Evolutionary conservation across 177 flowering plant genomes (phyloP).

Genomic region (Vitis hybrid): DNA sequence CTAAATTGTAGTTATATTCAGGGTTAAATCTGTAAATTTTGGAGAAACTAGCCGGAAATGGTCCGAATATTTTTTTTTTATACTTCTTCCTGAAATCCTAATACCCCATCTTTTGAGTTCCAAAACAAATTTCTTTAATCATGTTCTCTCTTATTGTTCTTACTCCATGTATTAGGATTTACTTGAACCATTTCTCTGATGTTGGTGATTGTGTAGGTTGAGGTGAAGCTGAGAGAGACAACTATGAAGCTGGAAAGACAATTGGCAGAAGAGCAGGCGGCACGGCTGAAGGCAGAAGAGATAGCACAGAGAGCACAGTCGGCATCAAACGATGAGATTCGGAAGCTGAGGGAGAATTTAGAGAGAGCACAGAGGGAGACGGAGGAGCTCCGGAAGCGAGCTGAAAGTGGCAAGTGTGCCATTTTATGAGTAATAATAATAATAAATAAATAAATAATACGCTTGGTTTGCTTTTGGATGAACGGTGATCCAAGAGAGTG

Average conservation of each 20-base stretch:
- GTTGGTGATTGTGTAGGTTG: slow-evolving; percentile 45
- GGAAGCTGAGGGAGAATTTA: slow-evolving; percentile 58
- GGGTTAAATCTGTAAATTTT: no score
- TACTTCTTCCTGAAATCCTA: no score
- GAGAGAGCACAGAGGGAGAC: slow-evolving; percentile 68
- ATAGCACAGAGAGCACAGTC: slow-evolving; percentile 51
- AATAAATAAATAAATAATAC: not conserved
- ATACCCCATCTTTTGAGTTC: no score
- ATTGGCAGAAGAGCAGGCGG: slow-evolving; percentile 77
- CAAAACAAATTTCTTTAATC: no score
- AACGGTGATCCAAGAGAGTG: no score
- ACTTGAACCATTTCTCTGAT: not conserved
- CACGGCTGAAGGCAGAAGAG: slow-evolving; percentile 67
- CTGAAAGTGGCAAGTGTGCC: slow-evolving; percentile 45
- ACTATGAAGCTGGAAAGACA: slow-evolving; percentile 64
- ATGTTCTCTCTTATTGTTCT: not conserved
- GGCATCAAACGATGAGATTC: slow-evolving; percentile 68
- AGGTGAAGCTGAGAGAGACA: slow-evolving; percentile 65
- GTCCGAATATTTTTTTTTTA: no score
- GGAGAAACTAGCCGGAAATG: no score
- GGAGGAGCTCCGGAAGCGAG: slow-evolving; percentile 57
- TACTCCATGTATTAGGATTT: no score
- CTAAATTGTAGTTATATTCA: no score
- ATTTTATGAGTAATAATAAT: slow-evolving; percentile 41
- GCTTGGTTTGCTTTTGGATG: no score